phyloP scores from a whole-genome alignment of 306 rosid species.

The Trichosanthes cucumerina region DNA sequence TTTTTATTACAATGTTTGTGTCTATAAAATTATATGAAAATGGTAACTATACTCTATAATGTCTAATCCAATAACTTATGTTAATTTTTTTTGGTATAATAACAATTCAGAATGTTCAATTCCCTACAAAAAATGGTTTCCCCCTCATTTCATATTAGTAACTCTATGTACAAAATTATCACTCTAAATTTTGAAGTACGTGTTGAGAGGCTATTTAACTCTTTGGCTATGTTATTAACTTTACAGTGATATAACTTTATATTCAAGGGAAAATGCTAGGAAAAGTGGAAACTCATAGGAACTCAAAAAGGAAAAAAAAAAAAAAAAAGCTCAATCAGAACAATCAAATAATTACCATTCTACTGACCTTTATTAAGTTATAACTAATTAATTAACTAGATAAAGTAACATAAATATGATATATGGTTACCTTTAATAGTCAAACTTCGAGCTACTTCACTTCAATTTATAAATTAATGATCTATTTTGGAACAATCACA shows the following conservation, averaged over 20 bases:
- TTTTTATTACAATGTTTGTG: background rate
- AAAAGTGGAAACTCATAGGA: background rate
- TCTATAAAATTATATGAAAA: background rate
- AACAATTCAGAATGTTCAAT: background rate
- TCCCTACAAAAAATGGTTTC: background rate
- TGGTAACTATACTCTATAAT: background rate
- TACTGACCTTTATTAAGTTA: background rate
- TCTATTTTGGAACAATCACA: background rate
- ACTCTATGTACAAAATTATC: background rate
- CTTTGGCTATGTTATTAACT: background rate
- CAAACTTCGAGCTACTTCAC: background rate
- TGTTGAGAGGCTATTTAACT: too few relatives aligned
- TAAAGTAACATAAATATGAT: background rate
- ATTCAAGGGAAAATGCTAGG: background rate
- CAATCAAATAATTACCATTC: background rate
- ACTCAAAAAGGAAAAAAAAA: background rate
- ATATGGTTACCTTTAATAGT: background rate
- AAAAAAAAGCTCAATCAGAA: background rate
- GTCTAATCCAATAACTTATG: background rate
- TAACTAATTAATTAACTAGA: background rate
- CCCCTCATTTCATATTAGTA: background rate
- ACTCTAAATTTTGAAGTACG: background rate
- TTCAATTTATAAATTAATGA: background rate
- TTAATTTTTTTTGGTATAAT: too few relatives aligned
- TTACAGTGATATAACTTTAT: background rate